Base-by-base conservation (phyloP, 495 filamentous ascomycete genomes). In the Penicillium pancosmium region DNA sequence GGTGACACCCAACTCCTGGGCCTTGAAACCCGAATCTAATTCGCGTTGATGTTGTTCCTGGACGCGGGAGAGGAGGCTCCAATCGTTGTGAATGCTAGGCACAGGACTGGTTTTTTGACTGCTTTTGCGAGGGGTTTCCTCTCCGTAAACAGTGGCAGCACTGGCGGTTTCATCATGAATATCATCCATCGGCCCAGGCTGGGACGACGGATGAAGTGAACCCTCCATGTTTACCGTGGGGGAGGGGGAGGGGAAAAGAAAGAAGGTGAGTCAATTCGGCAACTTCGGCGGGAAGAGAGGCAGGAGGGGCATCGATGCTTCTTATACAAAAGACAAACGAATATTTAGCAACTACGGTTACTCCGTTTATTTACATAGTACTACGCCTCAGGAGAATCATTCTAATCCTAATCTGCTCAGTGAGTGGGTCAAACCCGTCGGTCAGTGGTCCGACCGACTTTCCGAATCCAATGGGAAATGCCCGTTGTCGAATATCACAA, bases 1-100 rank as follows among this genome's bases (percentile, higher is more conserved):
- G 8, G 82, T 86, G 49, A 87, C 74, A 50, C 84, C 84, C 0
- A 87, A 71, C 48, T 80, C 71, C 16, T 80, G 74, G 3, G 61
- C 56, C 34, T 79, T 81, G 57, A 80, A 70, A 0, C 78, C 74
- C 2, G 78, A 79, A 13, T 68, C 73, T 34, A 77, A 57, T n/a
- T 78, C 78, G 1, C 80, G 80, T 13, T 78, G 68, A 10, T 75
- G 63, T 48, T 76, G 66, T n/a, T 67, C 64, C 51, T 75, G 72
- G 52, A 84, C 68, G 59, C 78, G 74, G 18, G 74, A 68, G 57
- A 81, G 73, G 50, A 85, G 53, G n/a, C 60, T 62, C 77, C 78
- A 83, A 53, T 75, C 71, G 27, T 77, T 68, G n/a, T 60, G 63
- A 10, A 73, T 56, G 47, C 62, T 72, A 49, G 48, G 31, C 3